These are phyloP conservation scores for Sugiyamaella xylanicola DNA, from an alignment of 1,139 yeast genomes.

Conservation along the genomic window DNA sequence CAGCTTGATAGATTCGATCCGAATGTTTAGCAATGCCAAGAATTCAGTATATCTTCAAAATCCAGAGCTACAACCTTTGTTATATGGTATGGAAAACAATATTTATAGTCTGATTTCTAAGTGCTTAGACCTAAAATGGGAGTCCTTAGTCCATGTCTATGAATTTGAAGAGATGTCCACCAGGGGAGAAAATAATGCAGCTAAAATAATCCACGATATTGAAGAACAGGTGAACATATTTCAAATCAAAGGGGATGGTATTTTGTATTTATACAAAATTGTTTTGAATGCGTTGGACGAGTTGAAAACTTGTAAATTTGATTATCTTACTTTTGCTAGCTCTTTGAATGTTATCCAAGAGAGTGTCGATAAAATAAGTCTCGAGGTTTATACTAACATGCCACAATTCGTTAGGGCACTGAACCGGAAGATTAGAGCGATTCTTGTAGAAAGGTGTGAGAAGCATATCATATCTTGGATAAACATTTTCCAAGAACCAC, in stretches of 20 bases:
- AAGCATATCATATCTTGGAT: slow-evolving; percentile 37
- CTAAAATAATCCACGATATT: slow-evolving; percentile 46
- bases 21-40: slow-evolving; percentile 34
- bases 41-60: slow-evolving; percentile 32
- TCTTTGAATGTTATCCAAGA: slow-evolving; percentile 46
- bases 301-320: slow-evolving; percentile 43
- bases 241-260: slow-evolving; percentile 42
- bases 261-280: slow-evolving; percentile 31
- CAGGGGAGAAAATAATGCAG: slow-evolving; percentile 46
- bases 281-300: slow-evolving; percentile 35
- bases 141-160: slow-evolving; percentile 52
- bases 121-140: slow-evolving; percentile 56
- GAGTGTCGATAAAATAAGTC: slow-evolving; percentile 47
- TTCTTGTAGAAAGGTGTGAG: slow-evolving; percentile 45
- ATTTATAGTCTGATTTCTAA: slow-evolving; percentile 42
- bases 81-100: slow-evolving; percentile 46
- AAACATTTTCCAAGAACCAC: slow-evolving; percentile 28
- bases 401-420: slow-evolving; percentile 46
- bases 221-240: slow-evolving; percentile 47
- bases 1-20: slow-evolving; percentile 54
- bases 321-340: slow-evolving; percentile 28
- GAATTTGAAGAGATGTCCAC: slow-evolving; percentile 42
- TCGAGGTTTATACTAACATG: slow-evolving; percentile 49
- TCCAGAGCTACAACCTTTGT: slow-evolving; percentile 48
- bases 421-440: slow-evolving; percentile 46